Conservation (phyloP, 2,329 filamentous ascomycete species). For the Parasarocladium wereldwijsianum region DNA sequence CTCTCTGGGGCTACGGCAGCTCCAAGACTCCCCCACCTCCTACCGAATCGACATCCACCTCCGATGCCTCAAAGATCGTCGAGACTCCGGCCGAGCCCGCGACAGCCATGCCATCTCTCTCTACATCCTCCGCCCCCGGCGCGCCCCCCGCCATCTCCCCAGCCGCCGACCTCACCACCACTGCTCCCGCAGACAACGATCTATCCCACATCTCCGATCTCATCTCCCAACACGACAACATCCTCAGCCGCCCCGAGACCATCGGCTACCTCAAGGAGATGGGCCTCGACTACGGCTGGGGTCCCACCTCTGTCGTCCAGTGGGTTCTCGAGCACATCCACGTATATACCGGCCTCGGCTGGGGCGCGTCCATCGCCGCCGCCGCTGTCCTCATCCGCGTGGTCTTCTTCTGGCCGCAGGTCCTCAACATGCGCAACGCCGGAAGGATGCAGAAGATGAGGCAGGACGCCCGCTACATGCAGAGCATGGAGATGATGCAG, state of each 20-base stretch:
- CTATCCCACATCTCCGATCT: conserved; percentile 18
- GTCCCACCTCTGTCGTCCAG: conserved; percentile 59
- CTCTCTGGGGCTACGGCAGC: conserved; percentile 19
- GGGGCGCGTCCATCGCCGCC: conserved; percentile 62
- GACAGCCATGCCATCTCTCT: conserved; percentile 4
- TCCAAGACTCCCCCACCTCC: conserved; percentile 4
- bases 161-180: conserved; percentile 7
- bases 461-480: conserved; percentile 36
- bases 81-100: conserved; percentile 6
- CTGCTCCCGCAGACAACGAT: conserved; percentile 16
- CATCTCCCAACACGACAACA: conserved; percentile 17
- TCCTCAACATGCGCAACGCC: conserved; percentile 18
- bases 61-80: conserved; percentile 6
- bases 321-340: conserved; percentile 73
- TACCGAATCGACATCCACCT: conserved; percentile 8
- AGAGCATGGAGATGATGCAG: conserved; percentile 34
- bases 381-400: conserved; percentile 52
- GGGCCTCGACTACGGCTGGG: conserved; percentile 79
- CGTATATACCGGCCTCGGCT: conserved; percentile 59
- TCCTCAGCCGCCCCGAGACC: conserved; percentile 52
- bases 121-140: conserved; percentile 7
- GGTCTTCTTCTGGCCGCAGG: conserved; percentile 47
- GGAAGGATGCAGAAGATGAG: conserved; percentile 46
- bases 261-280: conserved; percentile 73
- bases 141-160: conserved; percentile 8